These are phyloP conservation scores for Sporothrix curviconia DNA, from an alignment of 2,329 filamentous ascomycete genomes.

Conservation along the genomic window DNA sequence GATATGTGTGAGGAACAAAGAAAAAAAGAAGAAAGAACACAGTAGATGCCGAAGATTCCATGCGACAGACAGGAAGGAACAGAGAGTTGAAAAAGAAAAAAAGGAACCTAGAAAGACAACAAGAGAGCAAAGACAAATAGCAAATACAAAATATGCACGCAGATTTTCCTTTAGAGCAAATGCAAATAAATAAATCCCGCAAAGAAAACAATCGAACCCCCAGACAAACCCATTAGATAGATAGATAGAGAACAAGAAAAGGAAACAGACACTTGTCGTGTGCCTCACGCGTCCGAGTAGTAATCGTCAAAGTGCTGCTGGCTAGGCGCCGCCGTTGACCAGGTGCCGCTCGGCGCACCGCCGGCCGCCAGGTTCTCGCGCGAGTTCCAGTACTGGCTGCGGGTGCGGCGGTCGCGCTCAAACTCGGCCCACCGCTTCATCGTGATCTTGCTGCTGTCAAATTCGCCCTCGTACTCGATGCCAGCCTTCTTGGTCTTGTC, in stretches of 20 bases:
- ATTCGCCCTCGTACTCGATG: slow-evolving; percentile 86
- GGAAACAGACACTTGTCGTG: not conserved
- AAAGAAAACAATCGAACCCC: too few relatives aligned
- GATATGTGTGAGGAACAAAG: not conserved
- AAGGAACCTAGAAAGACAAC: not conserved
- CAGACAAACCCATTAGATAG: too few relatives aligned
- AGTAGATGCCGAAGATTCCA: slow-evolving; percentile 2
- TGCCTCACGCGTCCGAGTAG: slow-evolving; percentile 44
- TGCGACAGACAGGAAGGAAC: too few relatives aligned
- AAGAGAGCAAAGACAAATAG: not conserved
- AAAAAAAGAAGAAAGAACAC: not conserved
- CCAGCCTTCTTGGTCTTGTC: slow-evolving; percentile 83
- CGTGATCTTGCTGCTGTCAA: slow-evolving; percentile 96
- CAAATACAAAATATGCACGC: not conserved
- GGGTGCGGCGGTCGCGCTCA: slow-evolving; percentile 58
- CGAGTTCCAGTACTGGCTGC: slow-evolving; percentile 46
- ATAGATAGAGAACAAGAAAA: not conserved
- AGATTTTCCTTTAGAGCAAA: too few relatives aligned
- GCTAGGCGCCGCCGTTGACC: slow-evolving; percentile 33
- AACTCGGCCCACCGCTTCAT: slow-evolving; percentile 99
- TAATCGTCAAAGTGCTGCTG: slow-evolving; percentile 50
- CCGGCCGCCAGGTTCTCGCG: slow-evolving; percentile 44
- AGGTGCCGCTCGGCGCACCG: slow-evolving; percentile 25
- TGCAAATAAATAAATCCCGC: not conserved
- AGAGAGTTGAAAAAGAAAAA: not conserved